A percentile compares a stretch with the other conserved stretches of the same genome.
Conservation (phyloP, 768 basidiomycete species). For the Rhodotorula diobovata region DNA sequence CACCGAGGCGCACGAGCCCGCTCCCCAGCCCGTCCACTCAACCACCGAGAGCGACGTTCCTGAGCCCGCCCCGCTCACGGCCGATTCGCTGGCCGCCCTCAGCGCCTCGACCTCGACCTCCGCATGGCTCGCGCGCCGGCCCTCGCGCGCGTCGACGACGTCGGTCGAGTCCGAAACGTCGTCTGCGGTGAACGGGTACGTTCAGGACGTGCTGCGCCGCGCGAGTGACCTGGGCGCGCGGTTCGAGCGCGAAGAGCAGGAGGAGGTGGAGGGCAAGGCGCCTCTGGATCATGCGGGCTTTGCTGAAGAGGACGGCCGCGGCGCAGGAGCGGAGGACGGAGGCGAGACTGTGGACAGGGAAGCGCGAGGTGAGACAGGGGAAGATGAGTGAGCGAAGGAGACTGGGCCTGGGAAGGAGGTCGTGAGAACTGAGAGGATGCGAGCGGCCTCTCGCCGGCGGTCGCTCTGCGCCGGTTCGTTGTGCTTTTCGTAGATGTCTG, state of each 20-base stretch:
- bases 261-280: too few species aligned
- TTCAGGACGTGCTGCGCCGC: constrained; percentile 8
- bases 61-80: not conserved
- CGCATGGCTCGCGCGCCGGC: not conserved
- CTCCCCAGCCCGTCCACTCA: not conserved
- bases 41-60: not conserved
- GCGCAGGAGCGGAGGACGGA: too few species aligned
- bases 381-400: too few species aligned
- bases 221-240: constrained; percentile 6
- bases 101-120: not conserved
- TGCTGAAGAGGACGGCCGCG: too few species aligned
- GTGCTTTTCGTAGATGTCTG: too few species aligned
- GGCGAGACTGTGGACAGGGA: too few species aligned
- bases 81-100: not conserved
- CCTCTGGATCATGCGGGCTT: too few species aligned
- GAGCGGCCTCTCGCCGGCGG: too few species aligned
- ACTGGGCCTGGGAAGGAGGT: too few species aligned
- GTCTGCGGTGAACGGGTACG: constrained; percentile 1
- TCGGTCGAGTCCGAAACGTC: constrained; percentile 1
- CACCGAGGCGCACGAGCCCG: not conserved
- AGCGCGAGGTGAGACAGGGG: too few species aligned
- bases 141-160: constrained; percentile 12
- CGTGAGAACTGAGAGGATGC: too few species aligned
- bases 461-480: too few species aligned
- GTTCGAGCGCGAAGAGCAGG: constrained; percentile 4